Percentiles rank a stretch among this genome's conserved stretches.
phyloP scores from a whole-genome alignment of 192 early-diverging fungal species.

The Radiomyces spectabilis region DNA sequence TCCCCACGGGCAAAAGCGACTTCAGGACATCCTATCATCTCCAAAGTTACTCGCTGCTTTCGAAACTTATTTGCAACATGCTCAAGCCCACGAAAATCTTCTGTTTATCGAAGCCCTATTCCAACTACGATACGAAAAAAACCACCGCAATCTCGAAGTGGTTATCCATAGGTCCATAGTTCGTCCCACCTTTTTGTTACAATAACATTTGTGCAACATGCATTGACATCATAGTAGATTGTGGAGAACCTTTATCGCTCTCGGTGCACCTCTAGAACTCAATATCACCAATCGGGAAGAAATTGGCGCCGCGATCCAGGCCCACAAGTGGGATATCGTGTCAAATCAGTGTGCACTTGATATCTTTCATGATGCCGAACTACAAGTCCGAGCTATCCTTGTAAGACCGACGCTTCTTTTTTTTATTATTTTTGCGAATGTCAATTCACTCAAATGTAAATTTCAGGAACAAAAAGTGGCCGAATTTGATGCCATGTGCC shows the following conservation, averaged over 20 bases:
- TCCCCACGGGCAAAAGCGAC: not conserved
- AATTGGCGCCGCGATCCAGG: not conserved
- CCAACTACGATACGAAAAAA: constrained; percentile 8
- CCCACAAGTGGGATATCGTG: constrained; percentile 7
- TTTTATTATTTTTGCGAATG: not conserved
- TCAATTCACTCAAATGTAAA: too few species aligned
- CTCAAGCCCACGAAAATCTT: constrained; percentile 21
- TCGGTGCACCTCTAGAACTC: constrained; percentile 16
- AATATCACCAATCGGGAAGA: constrained; percentile 11
- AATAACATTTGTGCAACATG: not conserved
- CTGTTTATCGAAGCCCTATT: constrained; percentile 25
- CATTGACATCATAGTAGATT: constrained; percentile 12
- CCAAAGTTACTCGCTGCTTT: constrained; percentile 13
- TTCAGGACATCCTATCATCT: constrained; percentile 15
- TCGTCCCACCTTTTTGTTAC: not conserved
- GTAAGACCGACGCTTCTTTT: not conserved
- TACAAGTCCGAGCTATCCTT: constrained; percentile 10
- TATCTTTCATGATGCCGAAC: constrained; percentile 13
- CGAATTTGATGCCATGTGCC: not conserved
- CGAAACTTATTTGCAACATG: constrained; percentile 9
- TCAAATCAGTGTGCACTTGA: not conserved
- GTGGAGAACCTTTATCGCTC: constrained; percentile 19
- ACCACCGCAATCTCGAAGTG: not conserved
- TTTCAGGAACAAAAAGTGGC: not conserved
- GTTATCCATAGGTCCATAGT: constrained; percentile 18